A percentile compares a stretch with the other conserved stretches of the same genome.
Evolutionary conservation across 352 stramenopile species (phyloP).

Genomic region (Phytophthora capsici): DNA sequence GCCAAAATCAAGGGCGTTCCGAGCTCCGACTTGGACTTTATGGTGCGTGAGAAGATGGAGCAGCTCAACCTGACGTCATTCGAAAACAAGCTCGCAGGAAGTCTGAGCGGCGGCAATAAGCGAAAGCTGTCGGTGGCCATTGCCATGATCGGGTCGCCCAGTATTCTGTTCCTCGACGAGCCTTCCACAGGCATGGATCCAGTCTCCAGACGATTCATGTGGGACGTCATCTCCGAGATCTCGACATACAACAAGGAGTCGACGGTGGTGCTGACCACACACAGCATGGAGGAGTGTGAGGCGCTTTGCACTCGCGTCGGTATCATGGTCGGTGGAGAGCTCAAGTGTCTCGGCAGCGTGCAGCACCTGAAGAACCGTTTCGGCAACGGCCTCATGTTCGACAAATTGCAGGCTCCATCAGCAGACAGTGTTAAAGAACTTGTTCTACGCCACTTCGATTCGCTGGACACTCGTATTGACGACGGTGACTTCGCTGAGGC

Average conservation of each 20-base stretch:
- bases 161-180: conserved; percentile 94
- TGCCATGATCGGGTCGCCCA: conserved; percentile 91
- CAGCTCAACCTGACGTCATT: conserved; percentile 78
- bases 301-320: conserved; percentile 93
- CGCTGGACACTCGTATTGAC: too few relatives aligned
- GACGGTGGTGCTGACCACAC: conserved; percentile 93
- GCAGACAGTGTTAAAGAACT: too few relatives aligned
- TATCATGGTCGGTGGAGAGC: conserved; percentile 89
- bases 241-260: conserved; percentile 71
- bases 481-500: too few relatives aligned
- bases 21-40: conserved; percentile 21
- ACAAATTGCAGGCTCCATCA: conserved; percentile 62
- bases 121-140: conserved; percentile 94
- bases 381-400: conserved; percentile 92
- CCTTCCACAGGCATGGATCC: conserved; percentile 94
- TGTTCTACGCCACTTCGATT: too few relatives aligned
- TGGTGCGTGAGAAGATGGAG: conserved; percentile 55
- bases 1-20: conserved; percentile 85
- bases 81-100: conserved; percentile 70
- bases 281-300: conserved; percentile 97
- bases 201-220: conserved; percentile 94
- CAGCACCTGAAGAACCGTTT: conserved; percentile 97
- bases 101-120: conserved; percentile 91
- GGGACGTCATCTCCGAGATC: conserved; percentile 91
- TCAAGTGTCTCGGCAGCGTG: conserved; percentile 86